Percentiles rank a stretch among this genome's conserved stretches.
These are phyloP conservation scores for Lagenaria siceraria DNA, from an alignment of 306 rosid genomes.

Conservation along the genomic window DNA sequence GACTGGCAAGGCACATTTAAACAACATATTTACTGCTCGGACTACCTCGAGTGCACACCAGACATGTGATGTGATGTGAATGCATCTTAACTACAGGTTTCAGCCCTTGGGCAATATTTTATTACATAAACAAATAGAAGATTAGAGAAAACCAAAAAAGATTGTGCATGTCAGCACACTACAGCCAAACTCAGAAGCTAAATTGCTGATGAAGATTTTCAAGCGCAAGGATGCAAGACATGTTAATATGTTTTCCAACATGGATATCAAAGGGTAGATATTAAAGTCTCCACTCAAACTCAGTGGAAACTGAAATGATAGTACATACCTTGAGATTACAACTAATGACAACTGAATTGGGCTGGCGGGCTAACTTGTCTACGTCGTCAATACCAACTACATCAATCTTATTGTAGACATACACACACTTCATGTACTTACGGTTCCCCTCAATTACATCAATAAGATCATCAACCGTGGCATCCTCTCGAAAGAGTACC, in stretches of 20 bases:
- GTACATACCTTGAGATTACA: conserved; percentile 75
- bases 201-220: neutral
- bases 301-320: neutral
- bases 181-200: neutral
- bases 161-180: neutral
- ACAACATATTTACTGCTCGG: neutral
- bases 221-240: neutral
- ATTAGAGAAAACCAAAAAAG: neutral
- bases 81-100: neutral
- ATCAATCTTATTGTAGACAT: conserved; percentile 98
- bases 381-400: conserved; percentile 95
- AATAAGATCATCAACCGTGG: conserved; percentile 94
- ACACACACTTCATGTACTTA: conserved; percentile 95
- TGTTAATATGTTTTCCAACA: neutral
- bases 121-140: neutral
- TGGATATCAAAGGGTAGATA: neutral
- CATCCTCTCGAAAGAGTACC: conserved; percentile 95
- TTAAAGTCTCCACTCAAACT: neutral
- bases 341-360: conserved; percentile 90
- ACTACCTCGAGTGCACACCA: neutral
- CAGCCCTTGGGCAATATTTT: neutral
- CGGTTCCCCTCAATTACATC: conserved; percentile 98
- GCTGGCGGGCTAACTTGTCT: conserved; percentile 88
- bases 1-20: neutral
- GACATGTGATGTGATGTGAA: neutral